Conservation (phyloP, 2,329 filamentous ascomycete genomes). For the Venturia effusa region DNA sequence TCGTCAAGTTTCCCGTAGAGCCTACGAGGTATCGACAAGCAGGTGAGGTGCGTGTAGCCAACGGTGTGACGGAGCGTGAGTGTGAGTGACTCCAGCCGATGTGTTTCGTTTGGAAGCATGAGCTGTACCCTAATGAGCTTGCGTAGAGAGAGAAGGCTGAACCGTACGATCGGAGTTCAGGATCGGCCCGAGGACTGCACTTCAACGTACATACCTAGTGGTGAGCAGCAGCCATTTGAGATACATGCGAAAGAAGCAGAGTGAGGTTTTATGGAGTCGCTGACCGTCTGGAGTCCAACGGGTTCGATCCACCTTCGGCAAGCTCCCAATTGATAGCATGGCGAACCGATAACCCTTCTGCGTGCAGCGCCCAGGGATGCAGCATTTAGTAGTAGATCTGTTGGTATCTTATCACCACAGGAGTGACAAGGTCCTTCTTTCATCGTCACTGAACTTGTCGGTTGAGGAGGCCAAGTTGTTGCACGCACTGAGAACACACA, state of each 20-base stretch:
- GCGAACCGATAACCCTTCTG: not conserved
- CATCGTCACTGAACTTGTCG: slow-evolving; percentile 2
- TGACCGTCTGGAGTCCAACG: not conserved
- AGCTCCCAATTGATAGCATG: not conserved
- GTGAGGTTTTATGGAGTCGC: not conserved
- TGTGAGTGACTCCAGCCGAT: not conserved
- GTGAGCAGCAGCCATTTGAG: not conserved
- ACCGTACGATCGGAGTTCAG: not conserved
- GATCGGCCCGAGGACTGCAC: not conserved
- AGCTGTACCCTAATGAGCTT: slow-evolving; percentile 1
- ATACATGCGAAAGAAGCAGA: not conserved
- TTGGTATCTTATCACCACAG: slow-evolving; percentile 5
- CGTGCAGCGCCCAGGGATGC: not conserved
- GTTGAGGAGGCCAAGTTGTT: not conserved
- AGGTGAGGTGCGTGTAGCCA: not conserved
- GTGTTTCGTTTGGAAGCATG: not conserved
- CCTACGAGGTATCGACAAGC: not conserved
- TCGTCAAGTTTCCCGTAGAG: not conserved
- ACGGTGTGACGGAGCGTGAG: not conserved
- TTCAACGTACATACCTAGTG: slow-evolving; percentile 3
- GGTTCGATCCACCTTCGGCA: not conserved
- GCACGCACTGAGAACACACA: slow-evolving; percentile 7
- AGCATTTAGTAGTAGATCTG: not conserved
- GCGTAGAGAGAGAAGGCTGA: not conserved
- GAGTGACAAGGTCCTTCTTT: slow-evolving; percentile 3